phyloP scores from a whole-genome alignment of 2,329 filamentous ascomycete species.

The Magnaporthiopsis rhizophila region DNA sequence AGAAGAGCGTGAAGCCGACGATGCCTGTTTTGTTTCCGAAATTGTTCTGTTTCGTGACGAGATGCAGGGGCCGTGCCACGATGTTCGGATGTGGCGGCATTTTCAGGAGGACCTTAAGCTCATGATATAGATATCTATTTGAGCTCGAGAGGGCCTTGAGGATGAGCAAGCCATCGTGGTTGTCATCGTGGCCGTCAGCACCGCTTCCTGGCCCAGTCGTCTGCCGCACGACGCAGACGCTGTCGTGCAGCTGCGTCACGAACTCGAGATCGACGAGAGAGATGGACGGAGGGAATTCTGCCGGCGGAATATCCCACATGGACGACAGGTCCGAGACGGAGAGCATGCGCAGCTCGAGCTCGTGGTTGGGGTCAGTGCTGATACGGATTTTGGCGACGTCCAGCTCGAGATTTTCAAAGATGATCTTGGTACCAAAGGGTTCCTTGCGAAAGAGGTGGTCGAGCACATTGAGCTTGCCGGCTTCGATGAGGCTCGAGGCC shows the following conservation, averaged over 20 bases:
- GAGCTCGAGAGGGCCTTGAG: constrained; percentile 52
- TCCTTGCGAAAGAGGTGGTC: constrained; percentile 24
- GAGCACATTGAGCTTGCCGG: constrained; percentile 20
- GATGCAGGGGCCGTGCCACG: constrained; percentile 40
- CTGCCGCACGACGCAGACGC: constrained; percentile 44
- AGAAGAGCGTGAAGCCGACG: constrained; percentile 48
- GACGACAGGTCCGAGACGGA: constrained; percentile 31
- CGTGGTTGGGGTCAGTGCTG: constrained; percentile 38
- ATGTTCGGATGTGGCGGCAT: constrained; percentile 45
- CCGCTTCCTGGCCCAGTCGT: neutral
- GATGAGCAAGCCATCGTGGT: constrained; percentile 32
- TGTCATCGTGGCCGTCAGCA: neutral
- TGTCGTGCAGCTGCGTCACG: constrained; percentile 48
- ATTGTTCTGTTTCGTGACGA: constrained; percentile 46
- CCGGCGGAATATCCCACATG: constrained; percentile 34
- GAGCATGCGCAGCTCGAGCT: constrained; percentile 44
- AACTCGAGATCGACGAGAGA: constrained; percentile 43
- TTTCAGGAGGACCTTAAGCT: constrained; percentile 44
- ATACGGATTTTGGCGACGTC: constrained; percentile 39
- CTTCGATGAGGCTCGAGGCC: constrained; percentile 4
- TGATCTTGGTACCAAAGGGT: constrained; percentile 51
- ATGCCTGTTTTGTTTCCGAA: constrained; percentile 50
- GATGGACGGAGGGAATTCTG: constrained; percentile 33
- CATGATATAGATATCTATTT: constrained; percentile 54
- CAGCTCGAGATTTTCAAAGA: constrained; percentile 42